Base-by-base conservation (phyloP, 2,329 filamentous ascomycete genomes). In the Trichoderma sp. region DNA sequence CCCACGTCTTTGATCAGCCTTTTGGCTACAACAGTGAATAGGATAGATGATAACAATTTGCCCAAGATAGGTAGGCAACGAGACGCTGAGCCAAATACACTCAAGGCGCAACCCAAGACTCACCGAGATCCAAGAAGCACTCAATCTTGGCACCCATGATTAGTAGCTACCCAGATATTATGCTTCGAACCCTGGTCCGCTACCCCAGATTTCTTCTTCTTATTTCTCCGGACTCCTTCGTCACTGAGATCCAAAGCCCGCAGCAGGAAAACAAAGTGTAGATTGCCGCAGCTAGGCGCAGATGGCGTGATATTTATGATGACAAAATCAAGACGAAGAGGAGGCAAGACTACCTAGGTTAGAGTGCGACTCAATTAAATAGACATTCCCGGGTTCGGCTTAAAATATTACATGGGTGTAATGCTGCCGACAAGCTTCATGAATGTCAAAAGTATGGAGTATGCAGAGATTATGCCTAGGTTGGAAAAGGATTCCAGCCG, bases 81-180 rank as follows among this genome's bases (percentile, higher is more conserved):
- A 31, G n/a, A 57, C 52, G 27, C 13, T 5, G 27, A 14, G 14
- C 16, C 19, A 37, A 37, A 19, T 52, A 40, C 37, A 19, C 47
- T 16, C 21, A 59, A 33, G 29, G 7, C 29, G 24, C 19, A 24
- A 3, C 4, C 21, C 53, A 55, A 43, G 7, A 70, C 71, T 33
- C 79, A 91, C 90, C 86, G 75, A 89, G 85, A 78, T 92, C 90
- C 68, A 92, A 72, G 75, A 91, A 92, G 61, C 84, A 86, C 71
- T 90, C 88, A 72, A 92, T 91, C 68, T 85, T 85, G 66, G 43
- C 65, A n/a, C 85, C 82, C 89, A 91, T 91, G 56, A 29, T 59
- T 47, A 14, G 40, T 40, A 40, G 37, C 37, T 40, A 6, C 31
- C 31, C 31, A 40, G 14, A 5, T 16, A 40, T 40, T 40, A 43